Evolutionary conservation across 768 basidiomycete genomes (phyloP), one percentile per base, ranked within the genome.

Genomic region (Tubosaeta sp.): DNA sequence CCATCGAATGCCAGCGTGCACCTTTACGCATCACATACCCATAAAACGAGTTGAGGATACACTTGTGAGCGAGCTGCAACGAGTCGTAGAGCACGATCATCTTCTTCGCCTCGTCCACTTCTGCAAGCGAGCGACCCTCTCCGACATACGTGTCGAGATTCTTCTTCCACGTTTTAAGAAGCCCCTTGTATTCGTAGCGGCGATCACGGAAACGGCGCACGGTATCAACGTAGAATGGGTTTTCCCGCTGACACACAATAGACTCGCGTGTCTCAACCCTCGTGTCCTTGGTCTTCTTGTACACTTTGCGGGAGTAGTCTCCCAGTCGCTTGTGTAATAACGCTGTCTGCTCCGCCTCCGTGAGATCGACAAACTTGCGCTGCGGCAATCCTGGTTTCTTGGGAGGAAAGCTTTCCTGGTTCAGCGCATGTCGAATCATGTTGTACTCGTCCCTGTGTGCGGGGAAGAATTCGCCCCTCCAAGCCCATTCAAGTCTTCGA

Each of bases 1-100:
- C 97, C 97, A 99, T 97, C 27, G 95, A 98, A 69, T 97, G 95
- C 97, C 97, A 99, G 29, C 97, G 78, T 16, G 97, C 97, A 48
- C 97, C 97, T 67, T 99, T 98, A 37, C 97, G 85, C 97, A 98
- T 98, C 67, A 99, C 95, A 62, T 99, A 99, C 33, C 97, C 97
- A 66, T 99, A 99, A 78, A 99, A 99, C 4, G 97, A 98, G 76
- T 99, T 99, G 59, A 99, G 82, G 66, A 99, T 99, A 65, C 95
- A 97, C 74, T 99, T 99, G 80, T 99, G 97, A 4, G 97, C 97
- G 26, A 99, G 85, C 69, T 99, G 97, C 32, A 99, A 80, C 5
- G 97, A 98, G 68, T 98, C 97, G 72, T 98, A 99, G 10, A 99
- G 71, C 22, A 99, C 95, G 60, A 97, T 91, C 91, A 99, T 94